These are phyloP conservation scores for Citrullus mucosospermus DNA, from an alignment of 306 rosid genomes.

Conservation along the genomic window DNA sequence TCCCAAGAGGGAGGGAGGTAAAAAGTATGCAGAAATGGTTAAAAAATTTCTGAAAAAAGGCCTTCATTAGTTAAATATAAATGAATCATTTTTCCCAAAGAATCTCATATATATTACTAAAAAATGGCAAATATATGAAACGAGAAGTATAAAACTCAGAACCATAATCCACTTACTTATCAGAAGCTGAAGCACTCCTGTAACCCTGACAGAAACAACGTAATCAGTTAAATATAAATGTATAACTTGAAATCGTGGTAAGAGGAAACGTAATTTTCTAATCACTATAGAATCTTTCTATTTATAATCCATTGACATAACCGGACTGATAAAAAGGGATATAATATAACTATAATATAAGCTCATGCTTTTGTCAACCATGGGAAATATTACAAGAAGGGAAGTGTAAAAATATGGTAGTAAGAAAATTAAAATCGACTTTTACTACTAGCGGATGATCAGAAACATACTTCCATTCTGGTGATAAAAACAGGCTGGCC, in stretches of 20 bases:
- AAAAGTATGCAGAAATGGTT: not conserved
- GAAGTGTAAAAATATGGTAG: not conserved
- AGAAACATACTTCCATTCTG: conserved; percentile 71
- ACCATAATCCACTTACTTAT: conserved; percentile 47
- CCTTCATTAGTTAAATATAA: not conserved
- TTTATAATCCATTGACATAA: not conserved
- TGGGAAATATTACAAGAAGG: not conserved
- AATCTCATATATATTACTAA: too few relatives aligned
- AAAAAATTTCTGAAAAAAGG: not conserved
- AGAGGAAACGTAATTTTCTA: not conserved
- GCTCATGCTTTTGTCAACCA: not conserved
- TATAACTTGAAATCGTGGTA: not conserved
- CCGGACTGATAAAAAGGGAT: not conserved
- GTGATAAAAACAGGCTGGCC: conserved; percentile 92
- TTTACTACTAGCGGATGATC: not conserved
- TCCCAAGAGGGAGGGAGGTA: not conserved
- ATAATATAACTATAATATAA: not conserved
- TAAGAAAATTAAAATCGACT: not conserved
- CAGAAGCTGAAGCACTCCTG: conserved; percentile 74
- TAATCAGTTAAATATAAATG: conserved; percentile 12
- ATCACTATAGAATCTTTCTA: not conserved
- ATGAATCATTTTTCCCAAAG: not conserved
- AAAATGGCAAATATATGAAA: not conserved
- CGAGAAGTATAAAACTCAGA: not conserved
- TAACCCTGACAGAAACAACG: conserved; percentile 59